These are phyloP conservation scores for Besnoitia besnoiti DNA, from an alignment of 169 alveolate species.

Conservation along the genomic window DNA sequence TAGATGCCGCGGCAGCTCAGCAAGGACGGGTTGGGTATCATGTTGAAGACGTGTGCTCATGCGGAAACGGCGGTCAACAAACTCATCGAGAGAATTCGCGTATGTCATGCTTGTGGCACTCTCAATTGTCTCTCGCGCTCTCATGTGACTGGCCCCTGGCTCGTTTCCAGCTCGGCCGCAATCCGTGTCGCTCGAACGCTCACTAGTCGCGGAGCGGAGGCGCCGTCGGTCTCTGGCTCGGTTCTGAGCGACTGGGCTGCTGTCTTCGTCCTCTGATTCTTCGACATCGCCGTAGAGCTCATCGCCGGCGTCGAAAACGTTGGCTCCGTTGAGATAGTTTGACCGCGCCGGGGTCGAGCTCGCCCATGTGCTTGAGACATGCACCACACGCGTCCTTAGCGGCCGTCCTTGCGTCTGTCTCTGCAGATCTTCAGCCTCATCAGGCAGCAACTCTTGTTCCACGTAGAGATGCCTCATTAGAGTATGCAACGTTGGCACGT, in stretches of 20 bases:
- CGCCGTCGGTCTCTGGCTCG: no score
- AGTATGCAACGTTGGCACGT: slow-evolving; percentile 22
- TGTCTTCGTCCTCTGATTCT: background rate
- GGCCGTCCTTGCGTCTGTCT: background rate
- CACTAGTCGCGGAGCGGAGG: no score
- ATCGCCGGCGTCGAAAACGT: background rate
- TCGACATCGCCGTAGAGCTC: background rate
- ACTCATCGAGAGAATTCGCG: background rate
- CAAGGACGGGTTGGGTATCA: slow-evolving; percentile 22
- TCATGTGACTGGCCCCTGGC: no score
- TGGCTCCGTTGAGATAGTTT: background rate
- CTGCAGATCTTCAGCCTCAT: background rate
- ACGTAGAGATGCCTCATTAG: slow-evolving; percentile 27
- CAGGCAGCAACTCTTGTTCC: slow-evolving; percentile 30
- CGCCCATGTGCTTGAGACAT: no score
- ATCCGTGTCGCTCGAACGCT: no score
- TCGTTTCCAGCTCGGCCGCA: no score
- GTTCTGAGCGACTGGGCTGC: no score
- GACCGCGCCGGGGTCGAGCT: no score
- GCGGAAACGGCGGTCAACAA: slow-evolving; percentile 33
- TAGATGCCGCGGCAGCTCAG: slow-evolving; percentile 33
- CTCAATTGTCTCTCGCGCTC: no score
- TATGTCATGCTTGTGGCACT: no score
- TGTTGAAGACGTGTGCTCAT: background rate
- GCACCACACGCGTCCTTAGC: background rate